These are phyloP conservation scores for Neostapfia colusana DNA, from an alignment of 176 grass and related monocot genomes.

Conservation along the genomic window DNA sequence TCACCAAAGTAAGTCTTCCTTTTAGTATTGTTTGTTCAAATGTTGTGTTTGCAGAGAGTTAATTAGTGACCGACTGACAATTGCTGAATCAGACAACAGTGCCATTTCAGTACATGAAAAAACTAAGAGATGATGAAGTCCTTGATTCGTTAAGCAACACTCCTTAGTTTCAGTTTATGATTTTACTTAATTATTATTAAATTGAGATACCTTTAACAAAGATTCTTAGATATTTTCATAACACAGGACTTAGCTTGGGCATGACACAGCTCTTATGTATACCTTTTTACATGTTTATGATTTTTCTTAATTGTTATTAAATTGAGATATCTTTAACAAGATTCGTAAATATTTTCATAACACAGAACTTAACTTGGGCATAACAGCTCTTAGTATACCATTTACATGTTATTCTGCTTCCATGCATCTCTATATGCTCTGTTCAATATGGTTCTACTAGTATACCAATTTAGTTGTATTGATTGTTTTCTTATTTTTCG, in stretches of 20 bases:
- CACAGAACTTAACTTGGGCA: not conserved
- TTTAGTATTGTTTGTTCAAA: slow-evolving; percentile 11
- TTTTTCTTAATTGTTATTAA: too few species aligned
- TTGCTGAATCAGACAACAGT: not conserved
- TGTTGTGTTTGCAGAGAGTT: not conserved
- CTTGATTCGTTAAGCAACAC: not conserved
- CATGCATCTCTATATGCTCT: not conserved
- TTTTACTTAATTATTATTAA: not conserved
- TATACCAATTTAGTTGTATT: not conserved
- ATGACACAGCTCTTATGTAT: not conserved
- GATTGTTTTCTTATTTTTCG: not conserved
- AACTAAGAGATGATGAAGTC: not conserved
- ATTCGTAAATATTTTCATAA: slow-evolving; percentile 17
- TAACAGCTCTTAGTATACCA: not conserved
- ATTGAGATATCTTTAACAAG: not conserved
- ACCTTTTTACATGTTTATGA: not conserved
- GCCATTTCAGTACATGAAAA: not conserved
- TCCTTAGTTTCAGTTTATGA: not conserved
- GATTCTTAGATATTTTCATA: too few species aligned
- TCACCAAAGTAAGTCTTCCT: slow-evolving; percentile 72
- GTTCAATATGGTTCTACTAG: not conserved
- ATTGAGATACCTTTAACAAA: too few species aligned
- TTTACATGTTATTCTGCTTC: not conserved
- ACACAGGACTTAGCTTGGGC: not conserved
- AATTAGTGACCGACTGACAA: not conserved